Evolutionary conservation across 306 rosid species (phyloP), one percentile per base, ranked within the genome.

Genomic region (apple (Malus domestica)): DNA sequence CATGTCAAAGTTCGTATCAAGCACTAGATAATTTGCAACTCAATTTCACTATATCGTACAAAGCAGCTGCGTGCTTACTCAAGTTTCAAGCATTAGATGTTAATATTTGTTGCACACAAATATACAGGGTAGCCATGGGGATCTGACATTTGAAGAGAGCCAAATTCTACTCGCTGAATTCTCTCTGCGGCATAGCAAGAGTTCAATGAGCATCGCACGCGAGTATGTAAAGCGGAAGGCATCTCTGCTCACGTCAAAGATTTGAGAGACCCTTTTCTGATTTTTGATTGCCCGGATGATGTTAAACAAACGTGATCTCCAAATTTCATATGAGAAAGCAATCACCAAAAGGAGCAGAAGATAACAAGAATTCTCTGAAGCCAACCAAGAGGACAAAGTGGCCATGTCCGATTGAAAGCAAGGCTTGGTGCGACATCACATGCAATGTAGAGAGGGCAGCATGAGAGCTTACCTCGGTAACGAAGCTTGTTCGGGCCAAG

Each of bases 101-200:
- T 69, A 40, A 60, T 8, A 35, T 70, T 11, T 40, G 74, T 64
- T 80, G 25, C 60, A 20, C 27, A 3, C 63, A 23, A 57, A 58
- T 63, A 54, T 85, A 69, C 89, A 92, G 98, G 98, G 97, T 30
- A 52, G 40, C 77, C 97, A 89, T 22, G 97, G 97, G 14, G 98
- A 95, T 80, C 87, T 95, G 60, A 85, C 96, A 29, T 38, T 18
- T 33, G 89, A 88, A 73, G 93, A 92, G 83, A 85, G 88, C 29
- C 92, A 89, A 80, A 92, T 92, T 71, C 86, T 95, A 76, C 90
- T 95, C 1, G 97, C 97, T 8, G 97, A 92, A 85, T 92, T 95
- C 81, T 88, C 82, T 5, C 75, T 95, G 18, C 93, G 98, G 51
- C 98, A 92, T 75, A 92, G 89, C 86, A 84, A 74, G 75, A 90